Conservation (phyloP, 352 stramenopile genomes). For the Globisporangium ultimum region DNA sequence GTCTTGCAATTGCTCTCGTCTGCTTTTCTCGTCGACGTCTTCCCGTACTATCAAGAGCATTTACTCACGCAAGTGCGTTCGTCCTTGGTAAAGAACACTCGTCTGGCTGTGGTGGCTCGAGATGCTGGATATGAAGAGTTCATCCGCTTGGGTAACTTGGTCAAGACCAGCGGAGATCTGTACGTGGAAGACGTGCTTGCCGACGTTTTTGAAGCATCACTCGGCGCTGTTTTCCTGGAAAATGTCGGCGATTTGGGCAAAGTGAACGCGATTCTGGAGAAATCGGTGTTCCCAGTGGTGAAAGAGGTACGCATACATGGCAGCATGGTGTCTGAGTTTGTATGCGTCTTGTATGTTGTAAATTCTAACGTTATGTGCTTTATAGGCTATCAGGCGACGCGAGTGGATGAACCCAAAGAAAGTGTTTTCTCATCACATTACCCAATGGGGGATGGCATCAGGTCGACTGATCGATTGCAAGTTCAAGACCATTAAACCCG, state of each 20-base stretch:
- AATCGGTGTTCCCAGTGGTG: conserved; percentile 59
- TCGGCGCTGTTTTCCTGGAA: conserved; percentile 77
- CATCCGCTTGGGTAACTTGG: conserved; percentile 61
- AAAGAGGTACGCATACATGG: conserved; percentile 31
- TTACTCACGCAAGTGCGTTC: conserved; percentile 76
- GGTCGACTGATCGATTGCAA: conserved; percentile 32
- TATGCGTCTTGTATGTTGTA: too few relatives aligned
- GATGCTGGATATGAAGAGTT: conserved; percentile 66
- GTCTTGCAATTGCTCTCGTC: conserved; percentile 81
- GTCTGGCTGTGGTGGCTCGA: conserved; percentile 56
- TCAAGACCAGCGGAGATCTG: conserved; percentile 39
- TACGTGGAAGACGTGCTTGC: conserved; percentile 77
- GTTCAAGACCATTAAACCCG: conserved; percentile 44
- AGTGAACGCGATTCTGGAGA: conserved; percentile 63
- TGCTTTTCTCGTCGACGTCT: conserved; percentile 72
- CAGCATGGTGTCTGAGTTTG: background rate
- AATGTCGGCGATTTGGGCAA: conserved; percentile 50
- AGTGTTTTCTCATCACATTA: conserved; percentile 59
- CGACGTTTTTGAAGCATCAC: conserved; percentile 75
- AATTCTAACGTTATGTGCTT: background rate
- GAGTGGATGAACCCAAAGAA: conserved; percentile 84
- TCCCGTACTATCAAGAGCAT: conserved; percentile 81
- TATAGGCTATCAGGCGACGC: conserved; percentile 62
- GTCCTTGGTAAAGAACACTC: conserved; percentile 83
- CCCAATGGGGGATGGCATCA: conserved; percentile 40